Evolutionary conservation across 495 filamentous ascomycete genomes (phyloP), one percentile per base, ranked within the genome.

Genomic region (Annulohypoxylon bovei): DNA sequence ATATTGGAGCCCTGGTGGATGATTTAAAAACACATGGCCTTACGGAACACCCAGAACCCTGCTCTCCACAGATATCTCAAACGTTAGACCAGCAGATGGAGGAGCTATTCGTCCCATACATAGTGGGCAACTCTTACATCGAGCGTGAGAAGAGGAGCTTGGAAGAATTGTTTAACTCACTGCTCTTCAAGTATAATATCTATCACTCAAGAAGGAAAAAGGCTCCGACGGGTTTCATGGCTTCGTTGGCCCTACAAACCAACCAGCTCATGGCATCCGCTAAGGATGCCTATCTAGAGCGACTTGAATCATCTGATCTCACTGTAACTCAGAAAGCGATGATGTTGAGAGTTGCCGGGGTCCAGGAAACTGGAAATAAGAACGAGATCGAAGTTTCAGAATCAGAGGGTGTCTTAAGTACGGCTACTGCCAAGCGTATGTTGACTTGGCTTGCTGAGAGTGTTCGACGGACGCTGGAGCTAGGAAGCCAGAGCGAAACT

Each of bases 371-470:
- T 47, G 84, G 79, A 62, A 84, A 85, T 76, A 86, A 86, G 75
- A 88, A 87, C 56, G 93, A 97, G 37, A 93, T 97, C 71, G 94
- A 95, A 76, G 90, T 98, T 30, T 89, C 90, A 0, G 95, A 98
- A 63, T 88, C 92, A 72, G 94, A 99, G 69, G 96, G 96, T 30
- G 81, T 88, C 61, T 85, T 97, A 4, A 94, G 88, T 65, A 86
- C 97, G 12, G 84, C 89, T n/a, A 92, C 89, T 75, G 90, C 94
- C 22, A 98, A 98, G 79, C 87, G 95, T 52, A 98, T 99, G 94
- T 85, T 99, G 32, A 97, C 92, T 72, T 99, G 96, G 96, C 84
- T 99, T 27, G 95, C 96, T 28, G 96, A 99, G 81, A 93, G 91
- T 58, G 94, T 99, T 54, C 92, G 95, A n/a, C 84, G 96, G 67